Evolutionary conservation across 345 rosid genomes (phyloP), one percentile per base, ranked within the genome.

Genomic region (Gossypium ekmanianum): DNA sequence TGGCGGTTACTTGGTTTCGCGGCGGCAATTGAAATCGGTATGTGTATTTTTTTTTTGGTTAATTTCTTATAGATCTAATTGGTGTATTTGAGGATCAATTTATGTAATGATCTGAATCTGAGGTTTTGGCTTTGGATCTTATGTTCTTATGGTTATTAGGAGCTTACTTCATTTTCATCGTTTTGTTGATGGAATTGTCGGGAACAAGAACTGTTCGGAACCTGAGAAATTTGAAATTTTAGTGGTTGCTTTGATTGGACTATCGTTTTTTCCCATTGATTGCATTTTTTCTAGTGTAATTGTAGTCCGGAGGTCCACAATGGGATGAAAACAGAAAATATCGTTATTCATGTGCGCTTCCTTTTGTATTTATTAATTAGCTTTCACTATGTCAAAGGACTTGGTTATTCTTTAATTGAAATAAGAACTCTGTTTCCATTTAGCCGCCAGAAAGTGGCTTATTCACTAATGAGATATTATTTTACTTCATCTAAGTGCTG

Each of bases 101-200:
- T 45, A 50, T 26, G 73, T 59, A 69, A 50, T 27, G 6, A 44
- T 69, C 59, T 50, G 59, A 69, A 69, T 69, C 45, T 69, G n/a
- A 20, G 73, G 9, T 51, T 50, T 69, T 50, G 45, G 73, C 59
- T 50, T 27, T 27, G 59, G 59, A 69, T 69, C 73, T 51, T 50
- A 24, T 50, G 59, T 9, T 16, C 44, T 69, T 50, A 27, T 50
- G 14, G 9, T 69, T 48, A 4, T 26, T 24, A 3, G 41, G 43
- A 17, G 57, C 8, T 7, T 13, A 20, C 22, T 50, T 69, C 2
- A 4, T 69, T 50, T 69, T 22, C 59, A 7, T 69, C 5, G 2
- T 50, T 69, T 69, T 69, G 13, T 26, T 69, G 72, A 26, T 68
- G 59, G 34, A 51, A 51, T 68, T 4, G 72, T 16, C 59, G 58